Base-by-base conservation (phyloP, 352 stramenopile genomes). In the Phytophthora melonis region DNA sequence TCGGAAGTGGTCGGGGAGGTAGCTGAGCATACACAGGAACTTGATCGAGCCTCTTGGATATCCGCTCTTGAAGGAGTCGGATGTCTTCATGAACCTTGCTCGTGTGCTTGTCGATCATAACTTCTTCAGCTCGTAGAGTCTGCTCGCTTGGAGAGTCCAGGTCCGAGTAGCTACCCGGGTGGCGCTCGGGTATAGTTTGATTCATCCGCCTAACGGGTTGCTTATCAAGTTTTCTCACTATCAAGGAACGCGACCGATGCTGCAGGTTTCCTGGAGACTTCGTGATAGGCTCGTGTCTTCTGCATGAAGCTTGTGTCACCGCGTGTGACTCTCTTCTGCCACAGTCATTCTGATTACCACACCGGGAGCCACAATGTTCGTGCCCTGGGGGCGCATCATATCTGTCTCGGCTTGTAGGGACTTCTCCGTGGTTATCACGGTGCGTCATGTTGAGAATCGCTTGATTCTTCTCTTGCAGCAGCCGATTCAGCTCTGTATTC, bases 51-150 rank as follows among this genome's bases (percentile, higher is more conserved):
- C 86, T 77, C 41, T 84, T 83, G 10, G 83, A 78, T 45, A 96
- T 89, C 1, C 86, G 75, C 23, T 91, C 76, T 50, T 96, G 89
- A 4, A 96, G 70, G 13, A 84, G 60, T 16, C 83, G 82, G 43
- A 94, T 89, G 59, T 95, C 88, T 58, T 90, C 84, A 62, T 93
- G 88, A 27, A 95, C 78, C 27, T 85, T 92, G 49, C 58, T 89
- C 1, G 86, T 88, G 43, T 87, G 86, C 6, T 77, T 75, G 18
- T 95, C 84, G 19, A 95, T 83, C 34, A 75, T 58, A 2, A 74
- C 62, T 60, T 89, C 85, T 65, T 80, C 68, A 3, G 52, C 30
- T 45, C 27, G 27, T 10, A 43, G 19, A 5, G 39, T 39, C 30
- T n/a, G 13, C 14, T 70, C 59, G 5, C 13, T 56, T 16, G 39